A percentile compares a stretch with the other conserved stretches of the same genome.
Conservation (phyloP, 2,329 filamentous ascomycete genomes). For the Phialophora macrospora region DNA sequence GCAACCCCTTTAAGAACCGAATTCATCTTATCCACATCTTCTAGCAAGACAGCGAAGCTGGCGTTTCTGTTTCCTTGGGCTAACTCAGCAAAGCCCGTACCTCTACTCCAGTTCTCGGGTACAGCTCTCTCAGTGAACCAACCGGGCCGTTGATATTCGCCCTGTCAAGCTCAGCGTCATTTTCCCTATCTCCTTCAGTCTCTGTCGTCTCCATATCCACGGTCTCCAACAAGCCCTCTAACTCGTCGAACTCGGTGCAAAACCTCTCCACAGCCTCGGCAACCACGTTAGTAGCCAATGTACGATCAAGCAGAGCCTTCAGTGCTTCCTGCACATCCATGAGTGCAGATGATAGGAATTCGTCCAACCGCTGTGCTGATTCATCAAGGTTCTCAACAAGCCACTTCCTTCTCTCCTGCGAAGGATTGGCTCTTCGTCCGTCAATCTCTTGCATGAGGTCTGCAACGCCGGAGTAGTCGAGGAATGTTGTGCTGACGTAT, state of each 20-base stretch:
- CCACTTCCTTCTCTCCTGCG: constrained; percentile 36
- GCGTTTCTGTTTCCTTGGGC: not conserved
- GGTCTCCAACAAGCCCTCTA: constrained; percentile 62
- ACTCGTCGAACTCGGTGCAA: constrained; percentile 78
- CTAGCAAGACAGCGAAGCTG: not conserved
- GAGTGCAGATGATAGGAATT: constrained; percentile 88
- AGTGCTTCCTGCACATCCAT: constrained; percentile 89
- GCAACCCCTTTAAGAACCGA: not conserved
- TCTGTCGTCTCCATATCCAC: constrained; percentile 47
- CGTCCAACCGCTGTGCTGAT: constrained; percentile 74
- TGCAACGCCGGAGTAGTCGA: constrained; percentile 33
- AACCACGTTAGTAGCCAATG: constrained; percentile 74
- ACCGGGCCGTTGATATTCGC: constrained; percentile 11
- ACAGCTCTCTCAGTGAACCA: constrained; percentile 59
- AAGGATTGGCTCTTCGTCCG: constrained; percentile 11
- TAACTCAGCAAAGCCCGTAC: constrained; percentile 65
- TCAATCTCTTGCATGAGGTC: constrained; percentile 34
- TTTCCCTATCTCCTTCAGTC: constrained; percentile 41
- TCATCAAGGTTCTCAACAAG: constrained; percentile 57
- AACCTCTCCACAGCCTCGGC: constrained; percentile 83
- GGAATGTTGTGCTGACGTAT: constrained; percentile 28
- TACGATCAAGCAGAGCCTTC: constrained; percentile 72
- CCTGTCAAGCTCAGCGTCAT: constrained; percentile 34
- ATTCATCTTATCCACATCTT: not conserved
- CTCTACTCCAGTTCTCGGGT: constrained; percentile 68